Percentiles rank a stretch among this genome's conserved stretches.
Conservation (phyloP, 2,329 filamentous ascomycete species). For the Apiospora saccharicola region DNA sequence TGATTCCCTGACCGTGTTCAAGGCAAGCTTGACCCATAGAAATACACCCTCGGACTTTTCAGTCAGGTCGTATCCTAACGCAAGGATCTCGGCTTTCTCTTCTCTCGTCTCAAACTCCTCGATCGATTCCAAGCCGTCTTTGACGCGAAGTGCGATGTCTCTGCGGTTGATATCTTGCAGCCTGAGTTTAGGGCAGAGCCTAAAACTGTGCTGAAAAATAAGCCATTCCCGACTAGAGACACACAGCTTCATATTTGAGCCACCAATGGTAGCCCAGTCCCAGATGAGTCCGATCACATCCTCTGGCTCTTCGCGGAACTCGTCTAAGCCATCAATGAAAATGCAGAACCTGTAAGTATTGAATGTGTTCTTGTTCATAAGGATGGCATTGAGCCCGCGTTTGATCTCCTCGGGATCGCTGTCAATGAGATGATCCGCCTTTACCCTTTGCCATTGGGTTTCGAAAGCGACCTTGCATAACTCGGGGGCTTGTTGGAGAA, state of each 20-base stretch:
- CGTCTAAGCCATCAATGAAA: background rate
- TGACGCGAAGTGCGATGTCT: background rate
- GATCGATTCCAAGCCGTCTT: background rate
- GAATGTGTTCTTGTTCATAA: no score
- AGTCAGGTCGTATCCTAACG: background rate
- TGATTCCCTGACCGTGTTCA: background rate
- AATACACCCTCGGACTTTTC: background rate
- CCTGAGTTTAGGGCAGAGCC: background rate
- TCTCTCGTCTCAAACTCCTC: background rate
- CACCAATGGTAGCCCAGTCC: background rate
- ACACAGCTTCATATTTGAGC: background rate
- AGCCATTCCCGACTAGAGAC: background rate
- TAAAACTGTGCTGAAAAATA: rapidly evolving
- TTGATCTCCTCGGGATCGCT: background rate
- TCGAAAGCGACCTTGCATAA: background rate
- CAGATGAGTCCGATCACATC: background rate
- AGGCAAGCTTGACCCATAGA: background rate
- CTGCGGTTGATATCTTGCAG: background rate
- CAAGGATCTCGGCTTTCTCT: background rate
- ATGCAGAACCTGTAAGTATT: background rate
- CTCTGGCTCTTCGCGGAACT: background rate
- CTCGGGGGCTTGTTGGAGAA: background rate
- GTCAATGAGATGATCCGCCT: background rate
- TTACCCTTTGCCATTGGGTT: background rate
- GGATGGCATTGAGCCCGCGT: background rate